Percentiles rank a stretch among this genome's conserved stretches.
These are phyloP conservation scores for Solanum sejunctum DNA, from an alignment of 257 asterid species.

Conservation along the genomic window DNA sequence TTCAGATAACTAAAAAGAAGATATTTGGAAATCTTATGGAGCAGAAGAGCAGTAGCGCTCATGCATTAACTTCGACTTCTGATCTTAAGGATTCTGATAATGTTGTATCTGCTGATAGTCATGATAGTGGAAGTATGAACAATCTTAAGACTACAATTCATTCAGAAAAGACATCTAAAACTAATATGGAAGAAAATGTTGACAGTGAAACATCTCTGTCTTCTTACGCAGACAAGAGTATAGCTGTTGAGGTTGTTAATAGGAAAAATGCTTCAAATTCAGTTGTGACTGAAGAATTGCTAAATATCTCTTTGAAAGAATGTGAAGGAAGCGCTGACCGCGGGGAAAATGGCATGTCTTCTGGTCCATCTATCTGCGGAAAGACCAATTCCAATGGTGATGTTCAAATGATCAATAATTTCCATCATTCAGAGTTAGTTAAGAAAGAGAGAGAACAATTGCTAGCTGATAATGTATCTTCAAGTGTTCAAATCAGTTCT, in stretches of 20 bases:
- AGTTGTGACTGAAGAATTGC: background rate
- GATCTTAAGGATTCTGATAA: background rate
- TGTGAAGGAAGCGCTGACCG: background rate
- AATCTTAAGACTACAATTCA: background rate
- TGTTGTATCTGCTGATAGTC: background rate
- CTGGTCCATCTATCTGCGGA: background rate
- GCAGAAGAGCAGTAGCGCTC: background rate
- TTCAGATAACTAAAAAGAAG: conserved; percentile 5
- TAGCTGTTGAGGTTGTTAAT: background rate
- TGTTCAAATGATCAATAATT: background rate
- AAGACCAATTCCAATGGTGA: background rate
- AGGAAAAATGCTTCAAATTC: background rate
- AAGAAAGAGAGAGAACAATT: background rate
- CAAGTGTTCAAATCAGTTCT: background rate
- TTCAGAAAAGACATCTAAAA: background rate
- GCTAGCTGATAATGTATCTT: background rate
- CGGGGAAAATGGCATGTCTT: background rate
- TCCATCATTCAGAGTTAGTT: background rate
- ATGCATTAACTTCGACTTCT: background rate
- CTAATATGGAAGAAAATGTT: background rate
- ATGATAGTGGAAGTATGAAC: background rate
- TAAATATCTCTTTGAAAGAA: background rate
- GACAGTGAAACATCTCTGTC: background rate
- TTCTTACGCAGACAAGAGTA: background rate
- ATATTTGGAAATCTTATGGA: background rate